Percentiles rank a stretch among this genome's conserved stretches.
Conservation (phyloP, 2,329 filamentous ascomycete genomes). For the Pseudocercospora macadamiae region DNA sequence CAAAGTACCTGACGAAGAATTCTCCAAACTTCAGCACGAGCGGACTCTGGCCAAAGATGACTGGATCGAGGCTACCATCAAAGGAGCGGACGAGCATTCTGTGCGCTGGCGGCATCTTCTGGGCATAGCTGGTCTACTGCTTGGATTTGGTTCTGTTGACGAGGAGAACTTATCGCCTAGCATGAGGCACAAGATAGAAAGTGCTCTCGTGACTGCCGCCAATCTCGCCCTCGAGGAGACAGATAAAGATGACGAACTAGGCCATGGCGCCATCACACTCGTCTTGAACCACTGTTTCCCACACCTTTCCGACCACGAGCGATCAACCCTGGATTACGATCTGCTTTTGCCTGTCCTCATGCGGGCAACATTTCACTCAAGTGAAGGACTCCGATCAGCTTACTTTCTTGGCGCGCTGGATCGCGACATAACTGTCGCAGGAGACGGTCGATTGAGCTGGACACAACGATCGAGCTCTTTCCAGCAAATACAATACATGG, state of each 20-base stretch:
- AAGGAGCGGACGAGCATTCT: conserved; percentile 63
- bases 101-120: conserved; percentile 81
- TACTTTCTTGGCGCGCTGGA: conserved; percentile 74
- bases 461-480: conserved; percentile 61
- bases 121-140: conserved; percentile 75
- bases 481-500: conserved; percentile 60
- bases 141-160: conserved; percentile 71
- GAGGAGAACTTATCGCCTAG: conserved; percentile 64
- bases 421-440: conserved; percentile 63
- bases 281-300: conserved; percentile 78
- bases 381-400: conserved; percentile 74
- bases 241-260: conserved; percentile 55
- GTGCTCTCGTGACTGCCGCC: conserved; percentile 71
- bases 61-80: conserved; percentile 62
- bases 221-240: conserved; percentile 72
- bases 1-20: conserved; percentile 30
- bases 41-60: conserved; percentile 49
- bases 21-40: conserved; percentile 35
- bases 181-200: conserved; percentile 70
- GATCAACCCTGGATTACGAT: conserved; percentile 66
- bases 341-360: conserved; percentile 69
- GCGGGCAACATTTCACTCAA: conserved; percentile 67
- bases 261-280: conserved; percentile 60
- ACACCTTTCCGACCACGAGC: conserved; percentile 64
- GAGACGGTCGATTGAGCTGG: conserved; percentile 66